Evolutionary conservation across 805 yeast genomes (phyloP).

Genomic region (Kuraishia borneana): DNA sequence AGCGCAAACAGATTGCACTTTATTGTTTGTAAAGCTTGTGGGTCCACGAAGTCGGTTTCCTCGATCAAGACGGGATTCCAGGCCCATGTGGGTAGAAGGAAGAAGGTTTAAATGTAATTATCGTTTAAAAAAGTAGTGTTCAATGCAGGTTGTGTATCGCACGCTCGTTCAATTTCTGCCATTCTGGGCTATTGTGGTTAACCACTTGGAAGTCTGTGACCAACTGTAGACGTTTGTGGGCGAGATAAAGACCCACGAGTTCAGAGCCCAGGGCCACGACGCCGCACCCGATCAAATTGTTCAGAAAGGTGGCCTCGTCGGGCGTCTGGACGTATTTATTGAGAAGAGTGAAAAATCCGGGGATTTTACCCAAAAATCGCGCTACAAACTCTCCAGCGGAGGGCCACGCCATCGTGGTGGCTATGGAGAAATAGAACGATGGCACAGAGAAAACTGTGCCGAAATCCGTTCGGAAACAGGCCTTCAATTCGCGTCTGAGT

Average conservation of each 20-base stretch:
- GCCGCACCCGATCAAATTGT: conserved; percentile 23
- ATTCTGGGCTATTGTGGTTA: too few relatives aligned
- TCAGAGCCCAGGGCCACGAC: conserved; percentile 20
- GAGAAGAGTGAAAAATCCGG: conserved; percentile 11
- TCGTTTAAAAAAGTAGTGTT: too few relatives aligned
- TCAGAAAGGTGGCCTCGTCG: conserved; percentile 21
- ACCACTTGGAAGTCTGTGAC: too few relatives aligned
- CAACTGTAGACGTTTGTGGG: too few relatives aligned
- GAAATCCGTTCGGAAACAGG: conserved; percentile 17
- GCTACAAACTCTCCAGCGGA: conserved; percentile 16
- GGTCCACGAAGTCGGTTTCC: conserved; percentile 91
- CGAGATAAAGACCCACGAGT: conserved; percentile 16
- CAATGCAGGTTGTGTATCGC: too few relatives aligned
- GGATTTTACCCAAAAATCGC: conserved; percentile 10
- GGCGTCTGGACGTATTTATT: conserved; percentile 19
- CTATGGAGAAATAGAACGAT: conserved; percentile 8
- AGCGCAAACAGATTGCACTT: conserved; percentile 93
- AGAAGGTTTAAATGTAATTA: conserved; percentile 30
- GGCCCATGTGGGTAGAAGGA: conserved; percentile 91
- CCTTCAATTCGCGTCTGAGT: conserved; percentile 15
- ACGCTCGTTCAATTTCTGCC: too few relatives aligned
- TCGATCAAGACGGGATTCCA: conserved; percentile 99
- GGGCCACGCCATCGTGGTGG: conserved; percentile 23
- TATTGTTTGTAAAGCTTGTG: conserved; percentile 96
- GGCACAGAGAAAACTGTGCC: conserved; percentile 12